These are phyloP conservation scores for Podospora australis DNA, from an alignment of 495 filamentous ascomycete species.

Conservation along the genomic window DNA sequence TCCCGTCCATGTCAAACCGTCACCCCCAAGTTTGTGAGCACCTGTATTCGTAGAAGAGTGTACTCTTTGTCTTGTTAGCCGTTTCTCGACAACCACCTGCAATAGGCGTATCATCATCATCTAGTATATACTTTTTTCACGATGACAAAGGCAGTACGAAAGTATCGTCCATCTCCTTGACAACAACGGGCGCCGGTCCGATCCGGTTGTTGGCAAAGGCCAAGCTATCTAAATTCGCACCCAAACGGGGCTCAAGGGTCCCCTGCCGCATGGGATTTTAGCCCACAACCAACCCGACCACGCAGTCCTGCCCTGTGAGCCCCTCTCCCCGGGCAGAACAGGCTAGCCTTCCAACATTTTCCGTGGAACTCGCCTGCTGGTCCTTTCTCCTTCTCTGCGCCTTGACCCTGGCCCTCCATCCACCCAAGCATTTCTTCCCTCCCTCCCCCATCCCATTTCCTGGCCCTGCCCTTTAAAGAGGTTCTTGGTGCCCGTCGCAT, in stretches of 20 bases:
- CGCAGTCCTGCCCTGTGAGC: slow-evolving; percentile 4
- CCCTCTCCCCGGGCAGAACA: too few relatives aligned
- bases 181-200: neutral
- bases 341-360: slow-evolving; percentile 27
- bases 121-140: too few relatives aligned
- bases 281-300: slow-evolving; percentile 6
- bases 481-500: slow-evolving; percentile 16
- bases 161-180: too few relatives aligned
- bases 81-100: neutral
- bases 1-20: too few relatives aligned
- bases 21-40: too few relatives aligned
- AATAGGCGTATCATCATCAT: too few relatives aligned
- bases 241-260: slow-evolving; percentile 1
- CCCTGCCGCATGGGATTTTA: slow-evolving; percentile 1
- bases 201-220: neutral
- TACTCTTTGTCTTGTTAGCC: too few relatives aligned
- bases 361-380: slow-evolving; percentile 12
- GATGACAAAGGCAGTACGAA: too few relatives aligned
- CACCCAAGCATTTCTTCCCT: slow-evolving; percentile 4
- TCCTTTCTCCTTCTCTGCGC: neutral
- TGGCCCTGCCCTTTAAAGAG: slow-evolving; percentile 18
- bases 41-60: too few relatives aligned
- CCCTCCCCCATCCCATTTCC: slow-evolving; percentile 14
- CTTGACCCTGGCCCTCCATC: neutral
- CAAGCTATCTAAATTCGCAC: neutral